Evolutionary conservation across 192 early-diverging fungal species (phyloP).

Genomic region (Coemansia sp.): DNA sequence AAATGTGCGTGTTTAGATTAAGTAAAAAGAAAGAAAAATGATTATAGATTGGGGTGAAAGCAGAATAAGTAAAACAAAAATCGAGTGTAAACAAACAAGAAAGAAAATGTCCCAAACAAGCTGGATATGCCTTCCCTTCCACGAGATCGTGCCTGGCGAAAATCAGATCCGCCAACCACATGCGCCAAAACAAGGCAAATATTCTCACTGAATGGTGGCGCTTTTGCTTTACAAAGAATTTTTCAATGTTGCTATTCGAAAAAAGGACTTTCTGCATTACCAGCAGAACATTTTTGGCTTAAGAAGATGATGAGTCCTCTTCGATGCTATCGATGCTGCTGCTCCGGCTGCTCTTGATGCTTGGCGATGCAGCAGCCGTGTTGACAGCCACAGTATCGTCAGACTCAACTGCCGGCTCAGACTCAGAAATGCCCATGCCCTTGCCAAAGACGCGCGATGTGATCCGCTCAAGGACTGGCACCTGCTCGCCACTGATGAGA

Average conservation of each 20-base stretch:
- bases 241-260: no score
- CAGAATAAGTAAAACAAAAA: constrained; percentile 6
- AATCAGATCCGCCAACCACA: no score
- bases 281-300: not conserved
- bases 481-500: constrained; percentile 49
- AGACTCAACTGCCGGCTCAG: constrained; percentile 4
- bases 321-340: not conserved
- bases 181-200: no score
- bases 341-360: not conserved
- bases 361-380: constrained; percentile 1
- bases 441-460: constrained; percentile 47
- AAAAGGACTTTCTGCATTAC: not conserved
- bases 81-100: constrained; percentile 1
- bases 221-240: no score
- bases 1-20: constrained; percentile 4
- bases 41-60: not conserved
- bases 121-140: no score
- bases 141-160: no score
- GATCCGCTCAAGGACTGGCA: constrained; percentile 44
- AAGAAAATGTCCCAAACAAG: no score
- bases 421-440: constrained; percentile 17
- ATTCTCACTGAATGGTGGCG: no score
- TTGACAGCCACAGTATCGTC: constrained; percentile 1
- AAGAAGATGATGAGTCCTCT: not conserved
- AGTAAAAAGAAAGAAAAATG: constrained; percentile 16